These are phyloP conservation scores for Nematocida homosporus DNA, from an alignment of 371 early-diverging fungal genomes.

Conservation along the genomic window DNA sequence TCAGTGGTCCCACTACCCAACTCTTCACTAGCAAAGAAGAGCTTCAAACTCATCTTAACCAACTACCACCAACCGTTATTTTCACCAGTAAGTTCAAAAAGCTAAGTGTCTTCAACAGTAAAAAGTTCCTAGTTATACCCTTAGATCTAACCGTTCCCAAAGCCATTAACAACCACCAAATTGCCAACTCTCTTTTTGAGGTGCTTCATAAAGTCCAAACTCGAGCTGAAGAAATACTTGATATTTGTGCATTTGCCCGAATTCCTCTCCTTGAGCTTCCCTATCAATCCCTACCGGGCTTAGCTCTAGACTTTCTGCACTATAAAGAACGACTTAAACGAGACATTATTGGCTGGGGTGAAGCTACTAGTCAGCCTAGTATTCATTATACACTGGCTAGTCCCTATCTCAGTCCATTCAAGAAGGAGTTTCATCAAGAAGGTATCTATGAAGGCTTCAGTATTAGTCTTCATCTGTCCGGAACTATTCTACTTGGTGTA, in stretches of 20 bases:
- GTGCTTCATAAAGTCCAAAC: not conserved
- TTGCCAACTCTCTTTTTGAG: not conserved
- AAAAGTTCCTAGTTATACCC: not conserved
- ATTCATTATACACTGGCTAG: conserved; percentile 18
- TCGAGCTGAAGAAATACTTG: not conserved
- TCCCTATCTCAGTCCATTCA: conserved; percentile 15
- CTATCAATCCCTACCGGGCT: not conserved
- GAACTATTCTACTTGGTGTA: conserved; percentile 17
- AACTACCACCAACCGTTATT: not conserved
- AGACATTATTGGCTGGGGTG: conserved; percentile 45
- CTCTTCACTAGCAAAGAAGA: not conserved
- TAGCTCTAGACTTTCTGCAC: conserved; percentile 19
- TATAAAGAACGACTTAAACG: conserved; percentile 19
- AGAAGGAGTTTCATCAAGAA: conserved; percentile 43
- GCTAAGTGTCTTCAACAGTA: not conserved
- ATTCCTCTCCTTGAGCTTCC: conserved; percentile 5
- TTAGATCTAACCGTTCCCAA: not conserved
- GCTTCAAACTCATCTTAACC: not conserved
- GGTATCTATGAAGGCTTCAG: conserved; percentile 43
- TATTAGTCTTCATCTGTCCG: conserved; percentile 10
- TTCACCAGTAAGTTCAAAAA: not conserved
- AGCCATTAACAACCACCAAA: not conserved
- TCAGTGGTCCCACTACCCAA: not conserved
- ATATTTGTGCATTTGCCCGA: conserved; percentile 1
- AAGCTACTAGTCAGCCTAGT: not conserved